Evolutionary conservation across 192 early-diverging fungal species (phyloP).

Genomic region (Gigaspora rosea): DNA sequence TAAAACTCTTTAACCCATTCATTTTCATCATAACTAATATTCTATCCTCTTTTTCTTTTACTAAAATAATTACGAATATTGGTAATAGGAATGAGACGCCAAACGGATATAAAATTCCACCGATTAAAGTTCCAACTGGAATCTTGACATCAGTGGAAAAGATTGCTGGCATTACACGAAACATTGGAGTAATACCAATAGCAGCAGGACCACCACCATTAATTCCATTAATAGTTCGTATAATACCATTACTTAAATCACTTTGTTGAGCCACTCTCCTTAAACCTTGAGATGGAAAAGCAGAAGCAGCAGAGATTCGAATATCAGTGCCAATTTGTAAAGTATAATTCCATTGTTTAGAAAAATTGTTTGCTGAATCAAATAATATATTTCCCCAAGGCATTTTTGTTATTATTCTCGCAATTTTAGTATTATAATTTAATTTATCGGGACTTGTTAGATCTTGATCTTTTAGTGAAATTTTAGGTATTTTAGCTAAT

Average conservation of each 20-base stretch:
- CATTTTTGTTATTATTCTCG: slow-evolving; percentile 46
- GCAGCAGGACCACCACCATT: slow-evolving; percentile 5
- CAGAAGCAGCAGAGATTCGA: slow-evolving; percentile 40
- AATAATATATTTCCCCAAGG: slow-evolving; percentile 62
- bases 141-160: slow-evolving; percentile 49
- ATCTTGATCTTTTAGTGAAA: slow-evolving; percentile 40
- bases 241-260: slow-evolving; percentile 39
- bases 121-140: slow-evolving; percentile 57
- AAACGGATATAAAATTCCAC: slow-evolving; percentile 69
- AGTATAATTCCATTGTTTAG: slow-evolving; percentile 51
- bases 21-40: slow-evolving; percentile 75
- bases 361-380: slow-evolving; percentile 46
- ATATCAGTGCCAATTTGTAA: slow-evolving; percentile 59
- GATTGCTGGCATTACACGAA: slow-evolving; percentile 61
- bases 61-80: slow-evolving; percentile 68
- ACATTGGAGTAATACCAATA: slow-evolving; percentile 61
- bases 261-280: slow-evolving; percentile 53
- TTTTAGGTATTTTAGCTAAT: slow-evolving; percentile 50
- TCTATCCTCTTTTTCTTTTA: slow-evolving; percentile 72
- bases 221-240: slow-evolving; percentile 26
- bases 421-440: slow-evolving; percentile 41
- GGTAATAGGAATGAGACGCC: slow-evolving; percentile 72
- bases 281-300: slow-evolving; percentile 53
- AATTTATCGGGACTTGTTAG: slow-evolving; percentile 1
- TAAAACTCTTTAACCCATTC: slow-evolving; percentile 64